phyloP scores from a whole-genome alignment of 805 yeast species.

The Candida boidinii region DNA sequence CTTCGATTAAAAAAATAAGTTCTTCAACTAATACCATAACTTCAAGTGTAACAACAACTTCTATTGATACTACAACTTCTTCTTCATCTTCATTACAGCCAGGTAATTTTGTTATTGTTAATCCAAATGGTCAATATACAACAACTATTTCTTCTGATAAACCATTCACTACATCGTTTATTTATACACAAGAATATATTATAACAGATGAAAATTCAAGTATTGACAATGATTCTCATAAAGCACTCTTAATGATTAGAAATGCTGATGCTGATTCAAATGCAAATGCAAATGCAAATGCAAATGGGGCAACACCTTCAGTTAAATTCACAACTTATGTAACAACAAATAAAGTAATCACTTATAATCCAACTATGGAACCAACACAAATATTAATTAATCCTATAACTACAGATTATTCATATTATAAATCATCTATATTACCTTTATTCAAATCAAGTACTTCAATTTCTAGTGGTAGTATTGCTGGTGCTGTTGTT shows the following conservation, averaged over 20 bases:
- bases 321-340: conserved; percentile 13
- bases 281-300: too few species aligned
- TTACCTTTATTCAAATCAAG: not conserved
- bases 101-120: not conserved
- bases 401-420: conserved; percentile 21
- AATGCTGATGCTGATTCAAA: too few species aligned
- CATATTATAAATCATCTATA: conserved; percentile 8
- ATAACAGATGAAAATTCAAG: conserved; percentile 20
- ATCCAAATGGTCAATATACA: not conserved
- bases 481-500: conserved; percentile 22
- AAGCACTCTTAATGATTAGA: too few species aligned
- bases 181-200: conserved; percentile 21
- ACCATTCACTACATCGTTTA: conserved; percentile 7
- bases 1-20: not conserved
- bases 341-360: conserved; percentile 3
- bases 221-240: conserved; percentile 5
- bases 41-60: not conserved
- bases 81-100: not conserved
- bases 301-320: too few species aligned
- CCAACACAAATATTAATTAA: conserved; percentile 10
- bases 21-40: conserved; percentile 1
- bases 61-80: not conserved
- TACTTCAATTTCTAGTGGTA: conserved; percentile 9
- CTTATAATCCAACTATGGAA: not conserved
- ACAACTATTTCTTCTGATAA: not conserved